A percentile compares a stretch with the other conserved stretches of the same genome.
Evolutionary conservation across 495 filamentous ascomycete genomes (phyloP).

Genomic region (Pyrenula massariospora): DNA sequence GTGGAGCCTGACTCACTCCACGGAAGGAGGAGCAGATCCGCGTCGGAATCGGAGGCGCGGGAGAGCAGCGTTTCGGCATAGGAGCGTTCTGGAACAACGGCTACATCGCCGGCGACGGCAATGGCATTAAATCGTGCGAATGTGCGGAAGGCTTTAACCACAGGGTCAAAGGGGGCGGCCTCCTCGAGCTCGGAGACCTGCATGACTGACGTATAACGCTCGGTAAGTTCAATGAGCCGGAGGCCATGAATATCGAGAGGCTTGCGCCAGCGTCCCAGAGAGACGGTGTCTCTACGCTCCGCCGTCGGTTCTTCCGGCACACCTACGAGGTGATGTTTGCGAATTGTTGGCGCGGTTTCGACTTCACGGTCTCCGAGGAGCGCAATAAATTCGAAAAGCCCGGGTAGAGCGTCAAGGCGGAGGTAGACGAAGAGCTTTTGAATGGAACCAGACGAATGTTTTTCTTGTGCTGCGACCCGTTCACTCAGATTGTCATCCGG

Average conservation of each 20-base stretch:
- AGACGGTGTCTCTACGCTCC: constrained; percentile 11
- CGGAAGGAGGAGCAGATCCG: constrained; percentile 78
- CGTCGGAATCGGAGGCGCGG: constrained; percentile 52
- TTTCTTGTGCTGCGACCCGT: constrained; percentile 35
- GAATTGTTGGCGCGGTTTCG: constrained; percentile 16
- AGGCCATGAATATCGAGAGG: constrained; percentile 76
- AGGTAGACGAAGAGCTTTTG: constrained; percentile 53
- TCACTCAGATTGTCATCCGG: constrained; percentile 24
- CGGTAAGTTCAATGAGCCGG: constrained; percentile 76
- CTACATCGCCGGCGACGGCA: constrained; percentile 67
- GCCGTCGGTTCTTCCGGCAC: constrained; percentile 2
- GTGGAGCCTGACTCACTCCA: constrained; percentile 81
- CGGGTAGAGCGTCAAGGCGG: constrained; percentile 81
- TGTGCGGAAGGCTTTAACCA: constrained; percentile 83
- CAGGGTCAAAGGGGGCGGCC: constrained; percentile 65
- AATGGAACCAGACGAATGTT: constrained; percentile 20
- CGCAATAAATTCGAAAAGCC: constrained; percentile 72
- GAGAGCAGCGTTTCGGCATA: constrained; percentile 66
- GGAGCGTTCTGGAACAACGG: constrained; percentile 61
- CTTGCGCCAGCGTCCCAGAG: constrained; percentile 4
- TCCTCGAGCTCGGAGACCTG: constrained; percentile 76
- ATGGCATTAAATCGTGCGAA: constrained; percentile 80
- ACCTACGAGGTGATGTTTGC: constrained; percentile 36
- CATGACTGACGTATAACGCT: constrained; percentile 93
- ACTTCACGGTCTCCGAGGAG: constrained; percentile 38